Evolutionary conservation across 176 grass and related monocot species (phyloP).

Genomic region (Hyparrhenia diplandra): DNA sequence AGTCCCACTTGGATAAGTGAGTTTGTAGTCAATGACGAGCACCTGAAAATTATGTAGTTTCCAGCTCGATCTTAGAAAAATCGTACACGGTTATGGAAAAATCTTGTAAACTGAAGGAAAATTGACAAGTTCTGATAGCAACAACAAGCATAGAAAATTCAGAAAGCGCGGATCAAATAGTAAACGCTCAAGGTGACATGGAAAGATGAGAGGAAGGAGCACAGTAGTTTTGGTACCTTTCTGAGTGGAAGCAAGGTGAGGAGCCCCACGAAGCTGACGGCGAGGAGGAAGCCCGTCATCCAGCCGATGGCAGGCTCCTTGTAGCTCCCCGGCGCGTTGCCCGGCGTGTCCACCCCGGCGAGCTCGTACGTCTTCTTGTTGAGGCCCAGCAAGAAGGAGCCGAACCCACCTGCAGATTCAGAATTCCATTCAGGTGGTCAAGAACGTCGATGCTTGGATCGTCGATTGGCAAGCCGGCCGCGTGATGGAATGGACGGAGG

Average conservation of each 20-base stretch:
- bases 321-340: conserved; percentile 76
- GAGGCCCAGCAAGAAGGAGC: conserved; percentile 78
- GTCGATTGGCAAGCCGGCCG: too few species aligned
- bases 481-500: background rate
- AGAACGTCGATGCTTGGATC: background rate
- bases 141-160: conserved; percentile 15
- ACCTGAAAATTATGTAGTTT: conserved; percentile 46
- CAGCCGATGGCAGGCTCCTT: conserved; percentile 91
- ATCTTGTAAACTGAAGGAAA: too few species aligned
- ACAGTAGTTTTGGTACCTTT: conserved; percentile 44
- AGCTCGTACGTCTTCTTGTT: conserved; percentile 95
- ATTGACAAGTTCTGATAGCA: background rate
- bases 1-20: conserved; percentile 93
- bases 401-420: conserved; percentile 69
- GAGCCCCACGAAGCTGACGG: conserved; percentile 79
- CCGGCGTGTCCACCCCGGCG: conserved; percentile 65
- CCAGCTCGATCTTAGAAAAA: background rate
- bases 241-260: conserved; percentile 88
- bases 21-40: conserved; percentile 88
- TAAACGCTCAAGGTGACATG: background rate
- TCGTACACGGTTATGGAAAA: too few species aligned
- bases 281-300: conserved; percentile 94
- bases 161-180: background rate
- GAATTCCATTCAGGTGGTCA: too few species aligned
- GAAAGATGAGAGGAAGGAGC: background rate